Base-by-base conservation (phyloP, 768 basidiomycete genomes). In the Agaricus sinodeliciosus region DNA sequence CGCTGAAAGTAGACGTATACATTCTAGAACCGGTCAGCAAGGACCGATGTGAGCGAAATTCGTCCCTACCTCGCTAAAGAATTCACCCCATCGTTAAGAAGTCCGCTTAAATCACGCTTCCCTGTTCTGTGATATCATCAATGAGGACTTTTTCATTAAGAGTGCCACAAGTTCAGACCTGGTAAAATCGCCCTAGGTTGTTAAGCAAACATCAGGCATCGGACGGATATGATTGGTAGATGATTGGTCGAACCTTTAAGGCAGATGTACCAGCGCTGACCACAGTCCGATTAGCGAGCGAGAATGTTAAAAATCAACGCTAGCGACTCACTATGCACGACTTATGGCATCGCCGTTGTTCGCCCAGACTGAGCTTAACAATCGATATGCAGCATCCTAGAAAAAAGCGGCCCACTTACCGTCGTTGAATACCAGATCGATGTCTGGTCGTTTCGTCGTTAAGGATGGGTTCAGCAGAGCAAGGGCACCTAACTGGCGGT, bases 301-400 rank as follows among this genome's bases (percentile, higher is more conserved):
- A 51, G 44, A 56, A 19, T 12, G 25, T 8, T 34, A 3, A 42
- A 27, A 9, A 3, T 42, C 8, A 35, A n/a, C 49, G 40, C 8
- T 42, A 49, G 49, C n/a, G 8, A 37, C 85, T 63, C 63, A 90
- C 88, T 90, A 92, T 50, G 87, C 86, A 50, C 87, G 78, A 65
- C 90, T 94, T 54, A 96, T 90, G 4, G 91, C 87, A 64, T 99
- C 96, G 0, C 96, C 96, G 59, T 98, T 98, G 63, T 98, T 96
- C 2, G 96, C 96, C 96, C 96, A 99, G 15, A 92, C 90, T 90
- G 55, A 19, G 42, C 36, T 55, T 22, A 39, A 15, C n/a, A 49
- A 16, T 19, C 46, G 12, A 40, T 12, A 12, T 18, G 16, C 26
- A 6, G n/a, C 12, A 45, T 18, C 16, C 27, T 16, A n/a, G 22